Evolutionary conservation across 106 monocot genomes (phyloP).

Genomic region (Gastrodia elata): DNA sequence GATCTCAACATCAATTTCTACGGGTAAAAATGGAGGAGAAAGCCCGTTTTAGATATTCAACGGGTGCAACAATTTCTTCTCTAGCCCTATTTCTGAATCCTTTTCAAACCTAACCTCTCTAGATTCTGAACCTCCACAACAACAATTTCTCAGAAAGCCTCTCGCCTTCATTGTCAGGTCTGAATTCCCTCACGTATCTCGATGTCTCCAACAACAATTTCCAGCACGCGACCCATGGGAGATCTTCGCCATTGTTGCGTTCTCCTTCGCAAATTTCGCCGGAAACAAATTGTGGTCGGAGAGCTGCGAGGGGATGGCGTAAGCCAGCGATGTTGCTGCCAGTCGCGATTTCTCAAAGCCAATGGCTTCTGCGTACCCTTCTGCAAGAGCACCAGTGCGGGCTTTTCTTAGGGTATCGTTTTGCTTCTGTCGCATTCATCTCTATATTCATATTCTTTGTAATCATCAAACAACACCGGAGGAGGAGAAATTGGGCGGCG

Average conservation of each 20-base stretch:
- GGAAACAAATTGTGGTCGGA: constrained; percentile 69
- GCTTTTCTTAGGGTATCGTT: constrained; percentile 33
- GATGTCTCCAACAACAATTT: constrained; percentile 73
- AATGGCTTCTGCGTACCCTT: constrained; percentile 21
- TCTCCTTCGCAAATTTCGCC: constrained; percentile 61
- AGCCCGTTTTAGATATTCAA: constrained; percentile 66
- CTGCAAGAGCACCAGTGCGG: constrained; percentile 23
- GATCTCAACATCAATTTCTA: constrained; percentile 16
- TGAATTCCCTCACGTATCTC: constrained; percentile 64
- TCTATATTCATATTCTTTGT: constrained; percentile 25
- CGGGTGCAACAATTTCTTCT: constrained; percentile 75
- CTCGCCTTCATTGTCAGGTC: constrained; percentile 41
- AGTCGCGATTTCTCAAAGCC: constrained; percentile 20
- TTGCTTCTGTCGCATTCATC: constrained; percentile 12
- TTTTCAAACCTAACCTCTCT: constrained; percentile 69
- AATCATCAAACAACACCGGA: constrained; percentile 23
- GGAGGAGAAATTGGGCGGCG: constrained; percentile 14
- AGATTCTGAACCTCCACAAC: constrained; percentile 76
- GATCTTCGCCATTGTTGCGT: constrained; percentile 50
- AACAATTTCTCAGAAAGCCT: constrained; percentile 54
- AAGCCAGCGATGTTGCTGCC: constrained; percentile 35
- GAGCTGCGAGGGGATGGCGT: constrained; percentile 32
- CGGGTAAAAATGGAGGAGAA: background rate
- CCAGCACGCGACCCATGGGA: constrained; percentile 57
- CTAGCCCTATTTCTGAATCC: constrained; percentile 31